phyloP scores from a whole-genome alignment of 805 yeast genomes.

The Hanseniaspora guilliermondii region DNA sequence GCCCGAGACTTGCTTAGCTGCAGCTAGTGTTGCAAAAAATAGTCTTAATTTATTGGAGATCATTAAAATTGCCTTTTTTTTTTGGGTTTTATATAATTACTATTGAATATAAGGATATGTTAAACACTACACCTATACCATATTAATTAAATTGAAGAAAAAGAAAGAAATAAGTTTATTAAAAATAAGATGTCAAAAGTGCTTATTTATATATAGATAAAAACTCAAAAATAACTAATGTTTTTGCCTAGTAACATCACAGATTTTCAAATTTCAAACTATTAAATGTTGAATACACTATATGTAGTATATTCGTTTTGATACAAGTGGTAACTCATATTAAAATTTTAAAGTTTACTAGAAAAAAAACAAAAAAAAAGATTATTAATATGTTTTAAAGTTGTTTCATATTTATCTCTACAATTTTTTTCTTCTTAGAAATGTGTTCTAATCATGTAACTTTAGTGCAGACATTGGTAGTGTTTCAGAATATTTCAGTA shows the following conservation, averaged over 20 bases:
- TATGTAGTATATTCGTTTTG: too few relatives aligned
- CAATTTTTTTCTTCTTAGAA: not conserved
- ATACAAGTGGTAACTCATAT: too few relatives aligned
- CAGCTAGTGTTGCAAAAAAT: constrained; percentile 8
- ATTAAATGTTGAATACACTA: too few relatives aligned
- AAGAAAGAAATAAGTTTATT: not conserved
- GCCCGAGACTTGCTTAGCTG: constrained; percentile 17
- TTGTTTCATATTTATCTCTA: not conserved
- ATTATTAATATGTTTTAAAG: not conserved
- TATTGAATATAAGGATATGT: not conserved
- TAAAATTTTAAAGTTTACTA: too few relatives aligned
- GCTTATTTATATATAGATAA: too few relatives aligned
- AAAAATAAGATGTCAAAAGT: too few relatives aligned
- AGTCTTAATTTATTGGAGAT: not conserved
- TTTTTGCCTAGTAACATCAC: too few relatives aligned
- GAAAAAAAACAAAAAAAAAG: not conserved
- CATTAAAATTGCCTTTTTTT: not conserved
- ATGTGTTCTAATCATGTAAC: too few relatives aligned
- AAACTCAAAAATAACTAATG: too few relatives aligned
- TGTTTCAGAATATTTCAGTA: too few relatives aligned
- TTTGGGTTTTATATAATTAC: not conserved
- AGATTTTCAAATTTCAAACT: too few relatives aligned
- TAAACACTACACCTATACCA: not conserved
- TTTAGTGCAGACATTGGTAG: too few relatives aligned
- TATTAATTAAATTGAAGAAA: not conserved